Conservation (phyloP, 1,284 basidiomycete species). For the Tylopilus sp. region DNA sequence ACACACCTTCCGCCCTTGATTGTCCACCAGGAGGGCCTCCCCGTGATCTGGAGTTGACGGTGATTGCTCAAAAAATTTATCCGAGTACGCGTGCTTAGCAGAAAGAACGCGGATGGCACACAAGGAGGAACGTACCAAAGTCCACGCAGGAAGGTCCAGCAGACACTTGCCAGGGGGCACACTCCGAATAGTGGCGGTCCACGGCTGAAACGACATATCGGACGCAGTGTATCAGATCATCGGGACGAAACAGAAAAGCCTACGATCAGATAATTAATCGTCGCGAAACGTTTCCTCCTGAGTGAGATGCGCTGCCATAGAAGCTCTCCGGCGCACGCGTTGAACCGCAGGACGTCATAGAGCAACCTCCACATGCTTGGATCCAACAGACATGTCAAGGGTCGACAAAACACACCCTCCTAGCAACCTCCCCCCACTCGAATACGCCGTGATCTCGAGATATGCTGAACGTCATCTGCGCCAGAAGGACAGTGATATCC, state of each 20-base stretch:
- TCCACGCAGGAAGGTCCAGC: constrained; percentile 68
- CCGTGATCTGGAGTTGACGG: constrained; percentile 69
- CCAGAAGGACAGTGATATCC: constrained; percentile 51
- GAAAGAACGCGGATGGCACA: background rate
- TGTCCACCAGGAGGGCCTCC: constrained; percentile 75
- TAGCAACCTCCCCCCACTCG: constrained; percentile 71
- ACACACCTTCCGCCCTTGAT: constrained; percentile 65
- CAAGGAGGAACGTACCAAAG: constrained; percentile 44
- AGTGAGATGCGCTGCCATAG: constrained; percentile 69
- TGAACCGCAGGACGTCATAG: constrained; percentile 77
- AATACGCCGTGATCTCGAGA: constrained; percentile 63
- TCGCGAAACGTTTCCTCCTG: constrained; percentile 61
- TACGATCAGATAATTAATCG: constrained; percentile 82
- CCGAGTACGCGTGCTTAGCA: constrained; percentile 25
- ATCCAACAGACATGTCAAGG: constrained; percentile 56
- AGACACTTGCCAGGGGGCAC: constrained; percentile 71
- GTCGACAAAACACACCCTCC: constrained; percentile 62
- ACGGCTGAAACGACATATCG: constrained; percentile 46
- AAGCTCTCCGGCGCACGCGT: constrained; percentile 58
- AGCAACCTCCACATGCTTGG: constrained; percentile 70
- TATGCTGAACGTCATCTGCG: constrained; percentile 78
- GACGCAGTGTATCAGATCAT: background rate
- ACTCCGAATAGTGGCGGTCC: constrained; percentile 80
- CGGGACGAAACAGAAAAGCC: constrained; percentile 22
- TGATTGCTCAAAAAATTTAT: constrained; percentile 78